Evolutionary conservation across 1,284 basidiomycete species (phyloP), one percentile per base, ranked within the genome.

Genomic region (Leucoagaricus sp.): DNA sequence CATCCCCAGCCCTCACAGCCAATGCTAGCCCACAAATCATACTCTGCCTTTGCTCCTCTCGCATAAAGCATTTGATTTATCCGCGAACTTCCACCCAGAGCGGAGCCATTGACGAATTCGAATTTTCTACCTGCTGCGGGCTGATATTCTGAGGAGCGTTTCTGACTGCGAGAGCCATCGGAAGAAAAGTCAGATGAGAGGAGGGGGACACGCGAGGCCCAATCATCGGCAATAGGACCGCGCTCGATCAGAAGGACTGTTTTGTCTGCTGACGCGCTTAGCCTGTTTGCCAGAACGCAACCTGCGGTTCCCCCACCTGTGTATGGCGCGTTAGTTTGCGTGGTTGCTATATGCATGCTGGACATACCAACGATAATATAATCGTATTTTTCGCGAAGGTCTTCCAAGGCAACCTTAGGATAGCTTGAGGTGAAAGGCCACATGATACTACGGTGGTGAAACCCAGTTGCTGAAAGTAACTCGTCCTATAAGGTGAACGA

Each of bases 171-270:
- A 4, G 56, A 47, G 2, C 56, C 53, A 45, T 61, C 53, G 3
- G 58, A 59, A 2, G 52, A 47, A 41, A 58, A 61, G 33, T 60
- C 58, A 3, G 53, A 56, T 15, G 60, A 62, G 23, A 60, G 54
- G 0, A 55, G 19, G 9, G 52, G 53, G 15, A 55, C 46, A 17
- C 53, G 53, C 33, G 53, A 55, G 19, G 34, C 44, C 45, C 53
- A 55, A 17, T 12, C 41, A 21, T 55, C 53, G 17, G 34, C 45
- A 19, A 54, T 5, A 5, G 53, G 45, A 9, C 53, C 53, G 8
- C 53, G 53, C 23, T 54, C 53, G 10, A 54, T 48, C 2, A 54
- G n/a, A 34, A 48, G 53, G 15, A 55, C 53, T 7, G 53, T 48
- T 2, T 31, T 55, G 1, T 48, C 45, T 4, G 34, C 17, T 6